These are phyloP conservation scores for Tylopilus felleus DNA, from an alignment of 768 basidiomycete genomes.

Conservation along the genomic window DNA sequence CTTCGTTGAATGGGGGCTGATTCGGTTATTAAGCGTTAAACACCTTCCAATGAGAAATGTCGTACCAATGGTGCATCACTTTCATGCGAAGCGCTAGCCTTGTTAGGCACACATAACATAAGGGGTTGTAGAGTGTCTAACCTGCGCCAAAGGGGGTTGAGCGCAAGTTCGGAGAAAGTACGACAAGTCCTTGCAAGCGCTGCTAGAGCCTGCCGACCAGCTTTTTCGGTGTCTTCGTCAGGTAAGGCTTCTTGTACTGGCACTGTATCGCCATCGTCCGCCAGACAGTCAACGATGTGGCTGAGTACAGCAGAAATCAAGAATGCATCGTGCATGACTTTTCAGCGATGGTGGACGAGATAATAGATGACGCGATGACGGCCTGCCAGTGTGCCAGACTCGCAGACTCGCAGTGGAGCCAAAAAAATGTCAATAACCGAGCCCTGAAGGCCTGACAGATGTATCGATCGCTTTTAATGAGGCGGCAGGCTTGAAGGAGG, in stretches of 20 bases:
- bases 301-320: constrained; percentile 3
- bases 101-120: constrained; percentile 1
- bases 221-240: background rate
- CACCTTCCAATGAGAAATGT: background rate
- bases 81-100: background rate
- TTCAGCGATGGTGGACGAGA: background rate
- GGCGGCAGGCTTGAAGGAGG: no score
- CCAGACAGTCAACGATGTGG: background rate
- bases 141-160: constrained; percentile 15
- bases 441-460: no score
- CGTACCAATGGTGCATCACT: constrained; percentile 1
- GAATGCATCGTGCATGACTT: background rate
- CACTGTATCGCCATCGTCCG: background rate
- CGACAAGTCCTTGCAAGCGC: constrained; percentile 16
- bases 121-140: constrained; percentile 8
- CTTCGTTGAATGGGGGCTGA: background rate
- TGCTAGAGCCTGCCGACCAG: background rate
- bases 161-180: constrained; percentile 12
- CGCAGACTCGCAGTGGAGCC: no score
- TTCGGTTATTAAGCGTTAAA: background rate
- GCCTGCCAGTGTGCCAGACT: no score
- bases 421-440: no score
- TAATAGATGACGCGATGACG: background rate
- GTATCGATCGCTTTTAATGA: no score
- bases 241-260: background rate